Percentiles rank a stretch among this genome's conserved stretches.
These are phyloP conservation scores for Acorus gramineus DNA, from an alignment of 106 monocot species.

Conservation along the genomic window DNA sequence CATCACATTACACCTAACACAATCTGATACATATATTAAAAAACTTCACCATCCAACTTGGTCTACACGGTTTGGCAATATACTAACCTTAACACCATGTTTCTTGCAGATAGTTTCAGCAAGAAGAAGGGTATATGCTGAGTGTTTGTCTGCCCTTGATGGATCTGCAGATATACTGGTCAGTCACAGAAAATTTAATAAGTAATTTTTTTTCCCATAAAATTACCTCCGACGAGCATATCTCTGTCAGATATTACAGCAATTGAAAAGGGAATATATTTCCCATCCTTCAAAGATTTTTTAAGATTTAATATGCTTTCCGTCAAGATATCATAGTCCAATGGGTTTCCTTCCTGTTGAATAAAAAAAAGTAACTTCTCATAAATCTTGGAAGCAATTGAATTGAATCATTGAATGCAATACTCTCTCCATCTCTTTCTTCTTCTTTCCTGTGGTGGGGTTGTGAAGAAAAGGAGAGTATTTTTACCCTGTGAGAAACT, in stretches of 20 bases:
- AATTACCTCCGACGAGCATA: constrained; percentile 77
- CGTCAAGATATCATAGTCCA: constrained; percentile 76
- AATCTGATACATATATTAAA: too few species aligned
- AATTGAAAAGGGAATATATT: constrained; percentile 63
- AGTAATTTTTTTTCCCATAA: neutral
- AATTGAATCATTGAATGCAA: too few species aligned
- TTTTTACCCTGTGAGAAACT: constrained; percentile 63
- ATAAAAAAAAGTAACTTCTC: too few species aligned
- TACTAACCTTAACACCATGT: constrained; percentile 65
- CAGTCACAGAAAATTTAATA: neutral
- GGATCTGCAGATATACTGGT: constrained; percentile 49
- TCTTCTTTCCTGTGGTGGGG: too few species aligned
- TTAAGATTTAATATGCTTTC: constrained; percentile 70
- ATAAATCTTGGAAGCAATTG: too few species aligned
- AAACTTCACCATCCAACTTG: neutral
- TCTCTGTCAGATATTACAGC: constrained; percentile 87
- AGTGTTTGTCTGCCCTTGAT: constrained; percentile 81
- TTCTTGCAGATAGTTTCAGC: constrained; percentile 87
- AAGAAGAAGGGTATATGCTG: constrained; percentile 92
- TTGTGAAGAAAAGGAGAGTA: constrained; percentile 5
- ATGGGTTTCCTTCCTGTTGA: constrained; percentile 74
- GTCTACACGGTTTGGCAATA: neutral
- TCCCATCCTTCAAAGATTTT: constrained; percentile 35
- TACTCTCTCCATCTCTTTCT: too few species aligned
- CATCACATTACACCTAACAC: too few species aligned